Percentiles rank a stretch among this genome's conserved stretches.
Conservation (phyloP, 345 rosid species). For the Noccaea caerulescens region DNA sequence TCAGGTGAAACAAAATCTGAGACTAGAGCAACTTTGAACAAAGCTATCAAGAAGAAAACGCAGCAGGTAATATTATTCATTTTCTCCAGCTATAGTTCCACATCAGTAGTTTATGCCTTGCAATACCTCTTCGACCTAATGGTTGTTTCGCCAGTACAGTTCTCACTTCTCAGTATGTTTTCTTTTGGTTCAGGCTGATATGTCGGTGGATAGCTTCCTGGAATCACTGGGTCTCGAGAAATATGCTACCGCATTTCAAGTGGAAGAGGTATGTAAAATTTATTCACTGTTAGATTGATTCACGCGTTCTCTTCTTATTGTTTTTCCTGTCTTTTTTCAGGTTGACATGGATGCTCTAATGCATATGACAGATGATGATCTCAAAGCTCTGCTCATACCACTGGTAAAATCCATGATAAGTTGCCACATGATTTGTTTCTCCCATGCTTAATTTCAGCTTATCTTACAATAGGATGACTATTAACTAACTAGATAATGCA, state of each 20-base stretch:
- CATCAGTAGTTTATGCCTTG: too few relatives aligned
- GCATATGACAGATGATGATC: slow-evolving; percentile 96
- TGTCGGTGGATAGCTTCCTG: slow-evolving; percentile 68
- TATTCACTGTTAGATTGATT: slow-evolving; percentile 4
- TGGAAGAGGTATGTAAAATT: slow-evolving; percentile 74
- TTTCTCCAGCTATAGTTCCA: not conserved
- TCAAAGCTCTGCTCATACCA: slow-evolving; percentile 91
- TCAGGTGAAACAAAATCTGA: slow-evolving; percentile 58
- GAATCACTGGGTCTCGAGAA: slow-evolving; percentile 84
- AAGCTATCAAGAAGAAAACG: slow-evolving; percentile 53
- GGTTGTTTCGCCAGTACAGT: not conserved
- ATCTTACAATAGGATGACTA: not conserved
- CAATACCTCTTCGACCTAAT: not conserved
- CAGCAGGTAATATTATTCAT: slow-evolving; percentile 52
- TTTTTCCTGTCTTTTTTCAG: slow-evolving; percentile 48
- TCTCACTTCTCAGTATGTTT: not conserved
- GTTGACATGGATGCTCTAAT: slow-evolving; percentile 95
- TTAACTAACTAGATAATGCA: not conserved
- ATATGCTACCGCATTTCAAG: slow-evolving; percentile 81
- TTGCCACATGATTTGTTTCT: not conserved
- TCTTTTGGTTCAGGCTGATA: slow-evolving; percentile 55
- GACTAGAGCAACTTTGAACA: slow-evolving; percentile 48
- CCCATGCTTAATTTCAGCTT: not conserved
- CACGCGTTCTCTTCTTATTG: not conserved
- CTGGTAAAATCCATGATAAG: slow-evolving; percentile 59